Percentiles rank a stretch among this genome's conserved stretches.
Evolutionary conservation across 768 basidiomycete species (phyloP).

Genomic region (Russula ochroleuca): DNA sequence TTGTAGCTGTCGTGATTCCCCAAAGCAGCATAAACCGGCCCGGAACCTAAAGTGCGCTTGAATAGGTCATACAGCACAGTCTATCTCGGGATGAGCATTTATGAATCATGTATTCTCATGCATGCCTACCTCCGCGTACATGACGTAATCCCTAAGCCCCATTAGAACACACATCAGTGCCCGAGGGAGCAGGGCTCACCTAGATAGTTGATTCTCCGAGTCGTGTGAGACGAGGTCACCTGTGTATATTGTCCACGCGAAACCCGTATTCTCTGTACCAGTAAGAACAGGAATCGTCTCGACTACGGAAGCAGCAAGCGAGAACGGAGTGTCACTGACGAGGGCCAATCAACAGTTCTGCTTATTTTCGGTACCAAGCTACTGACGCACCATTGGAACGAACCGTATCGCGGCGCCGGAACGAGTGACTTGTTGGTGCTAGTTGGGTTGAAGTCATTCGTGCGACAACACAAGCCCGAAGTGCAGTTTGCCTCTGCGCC

Average conservation of each 20-base stretch:
- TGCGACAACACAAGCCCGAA: constrained; percentile 60
- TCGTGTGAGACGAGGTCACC: constrained; percentile 77
- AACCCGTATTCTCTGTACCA: constrained; percentile 55
- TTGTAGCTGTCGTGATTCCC: constrained; percentile 78
- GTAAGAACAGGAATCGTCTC: constrained; percentile 64
- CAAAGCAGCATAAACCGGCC: constrained; percentile 70
- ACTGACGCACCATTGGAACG: constrained; percentile 50
- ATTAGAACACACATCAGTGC: neutral
- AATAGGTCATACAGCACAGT: constrained; percentile 63
- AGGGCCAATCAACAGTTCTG: neutral
- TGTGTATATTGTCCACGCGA: constrained; percentile 64
- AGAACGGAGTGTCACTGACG: constrained; percentile 55
- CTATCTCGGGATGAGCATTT: constrained; percentile 34
- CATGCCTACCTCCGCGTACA: constrained; percentile 56
- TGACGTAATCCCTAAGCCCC: constrained; percentile 47
- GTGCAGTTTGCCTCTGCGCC: constrained; percentile 72
- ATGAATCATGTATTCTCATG: neutral
- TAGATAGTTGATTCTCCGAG: constrained; percentile 55
- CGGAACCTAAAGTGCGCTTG: constrained; percentile 54
- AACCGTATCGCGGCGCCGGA: constrained; percentile 66
- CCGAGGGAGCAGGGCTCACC: constrained; percentile 37
- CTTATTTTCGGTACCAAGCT: neutral
- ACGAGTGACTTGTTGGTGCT: constrained; percentile 50
- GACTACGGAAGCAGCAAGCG: constrained; percentile 55
- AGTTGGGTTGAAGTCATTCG: constrained; percentile 44